Evolutionary conservation across 2,329 filamentous ascomycete genomes (phyloP), one percentile per base, ranked within the genome.

Genomic region (Ophiostoma ulmi): DNA sequence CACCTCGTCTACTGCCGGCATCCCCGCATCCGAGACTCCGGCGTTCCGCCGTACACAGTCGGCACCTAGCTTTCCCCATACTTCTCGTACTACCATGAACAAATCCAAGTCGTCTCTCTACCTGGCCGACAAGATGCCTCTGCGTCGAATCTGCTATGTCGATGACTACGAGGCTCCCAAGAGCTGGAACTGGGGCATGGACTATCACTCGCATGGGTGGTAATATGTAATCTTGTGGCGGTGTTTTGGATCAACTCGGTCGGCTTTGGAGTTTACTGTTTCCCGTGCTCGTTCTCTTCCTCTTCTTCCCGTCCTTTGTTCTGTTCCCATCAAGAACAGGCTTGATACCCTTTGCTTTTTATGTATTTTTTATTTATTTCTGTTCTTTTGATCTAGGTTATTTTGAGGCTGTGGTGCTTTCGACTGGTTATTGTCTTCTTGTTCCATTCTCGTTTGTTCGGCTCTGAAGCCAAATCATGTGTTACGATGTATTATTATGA

Each of bases 181-280:
- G 17, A 70, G 67, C 65, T 74, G 71, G 69, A 67, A 48, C 65
- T 72, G 38, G 52, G 67, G 20, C 36, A 39, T 39, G 22, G 69
- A 71, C 48, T 73, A 72, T 69, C 69, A 74, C 68, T 48, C 55
- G 20, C 69, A 70, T n/a, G 73, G 73, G 5, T 74, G 73, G 73
- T 74, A 61, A n/a, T 68, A 2, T 61, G 26, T 41, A 5, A 10
- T 11, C 13, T 5, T 5, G 26, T 61, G 22, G 44, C 20, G 52
- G 22, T 39, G 26, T 44, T 22, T 63, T 31, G 4, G 31, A 3
- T 31, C 31, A 31, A 31, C 31, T 31, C 52, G 5, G 26, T 26
- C 11, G n/a, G 52, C 8, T 26, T 22, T 26, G 63, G 7, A 48
- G 31, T 39, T 58, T 64, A 14, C 48, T 48, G n/a, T 38, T 22